These are phyloP conservation scores for Fusarium sulawesiense DNA, from an alignment of 2,329 filamentous ascomycete genomes.

Conservation along the genomic window DNA sequence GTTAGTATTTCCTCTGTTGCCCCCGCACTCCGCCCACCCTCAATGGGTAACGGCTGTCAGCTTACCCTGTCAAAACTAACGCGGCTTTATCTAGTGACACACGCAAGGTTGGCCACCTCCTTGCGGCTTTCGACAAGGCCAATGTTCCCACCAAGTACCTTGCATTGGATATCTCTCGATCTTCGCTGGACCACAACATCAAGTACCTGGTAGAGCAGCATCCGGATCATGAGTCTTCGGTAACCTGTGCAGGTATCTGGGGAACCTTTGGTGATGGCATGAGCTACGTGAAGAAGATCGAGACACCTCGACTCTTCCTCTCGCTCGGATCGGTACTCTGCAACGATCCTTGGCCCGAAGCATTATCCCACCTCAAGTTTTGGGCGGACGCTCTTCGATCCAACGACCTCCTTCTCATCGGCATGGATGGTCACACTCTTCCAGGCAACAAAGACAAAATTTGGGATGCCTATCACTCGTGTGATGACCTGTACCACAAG, in stretches of 20 bases:
- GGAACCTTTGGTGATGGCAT: slow-evolving; percentile 55
- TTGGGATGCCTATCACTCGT: slow-evolving; percentile 55
- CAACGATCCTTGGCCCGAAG: slow-evolving; percentile 54
- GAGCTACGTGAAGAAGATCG: slow-evolving; percentile 47
- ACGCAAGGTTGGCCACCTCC: slow-evolving; percentile 54
- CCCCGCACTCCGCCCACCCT: slow-evolving; percentile 30
- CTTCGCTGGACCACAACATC: slow-evolving; percentile 52
- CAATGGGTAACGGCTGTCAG: slow-evolving; percentile 22
- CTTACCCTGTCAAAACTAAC: slow-evolving; percentile 35
- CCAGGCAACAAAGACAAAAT: slow-evolving; percentile 51
- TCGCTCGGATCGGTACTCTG: slow-evolving; percentile 57
- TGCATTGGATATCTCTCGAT: slow-evolving; percentile 55
- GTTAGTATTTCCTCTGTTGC: slow-evolving; percentile 47
- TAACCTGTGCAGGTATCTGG: slow-evolving; percentile 55
- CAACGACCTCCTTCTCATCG: slow-evolving; percentile 53
- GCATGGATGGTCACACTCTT: slow-evolving; percentile 56
- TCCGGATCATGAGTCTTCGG: slow-evolving; percentile 39
- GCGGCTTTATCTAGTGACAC: slow-evolving; percentile 51
- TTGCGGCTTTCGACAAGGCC: slow-evolving; percentile 50
- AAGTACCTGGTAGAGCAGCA: slow-evolving; percentile 48
- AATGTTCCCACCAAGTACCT: slow-evolving; percentile 50
- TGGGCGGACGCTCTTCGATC: slow-evolving; percentile 53
- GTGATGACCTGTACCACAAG: slow-evolving; percentile 49
- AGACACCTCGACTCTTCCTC: slow-evolving; percentile 52
- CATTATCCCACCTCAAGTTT: slow-evolving; percentile 50